Percentiles rank a stretch among this genome's conserved stretches.
Conservation (phyloP, 129 eudicot species). For the Centella asiatica region DNA sequence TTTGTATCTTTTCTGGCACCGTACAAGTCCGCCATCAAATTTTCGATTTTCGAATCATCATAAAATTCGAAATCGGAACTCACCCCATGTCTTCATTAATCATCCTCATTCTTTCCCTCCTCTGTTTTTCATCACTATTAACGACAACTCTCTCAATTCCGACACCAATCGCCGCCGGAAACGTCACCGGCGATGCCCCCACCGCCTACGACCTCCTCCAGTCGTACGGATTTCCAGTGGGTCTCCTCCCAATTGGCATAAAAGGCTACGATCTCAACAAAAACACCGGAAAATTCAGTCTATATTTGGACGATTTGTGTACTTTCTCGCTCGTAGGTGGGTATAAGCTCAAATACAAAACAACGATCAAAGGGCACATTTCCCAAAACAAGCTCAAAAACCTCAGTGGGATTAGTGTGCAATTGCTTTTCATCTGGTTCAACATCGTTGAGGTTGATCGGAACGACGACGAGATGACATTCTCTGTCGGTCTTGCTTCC, state of each 20-base stretch:
- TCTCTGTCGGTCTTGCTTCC: constrained; percentile 75
- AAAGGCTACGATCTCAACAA: constrained; percentile 52
- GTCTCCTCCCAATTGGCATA: constrained; percentile 66
- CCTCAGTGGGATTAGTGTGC: constrained; percentile 56
- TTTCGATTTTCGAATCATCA: background rate
- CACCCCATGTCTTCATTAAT: constrained; percentile 20
- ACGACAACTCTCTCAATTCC: constrained; percentile 6
- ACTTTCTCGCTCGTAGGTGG: constrained; percentile 59
- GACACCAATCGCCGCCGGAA: constrained; percentile 6
- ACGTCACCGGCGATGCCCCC: constrained; percentile 16
- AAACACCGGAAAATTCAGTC: constrained; percentile 59
- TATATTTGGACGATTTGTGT: constrained; percentile 46
- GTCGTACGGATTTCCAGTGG: constrained; percentile 60
- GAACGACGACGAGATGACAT: constrained; percentile 41
- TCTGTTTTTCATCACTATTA: constrained; percentile 10
- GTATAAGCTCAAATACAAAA: constrained; percentile 56
- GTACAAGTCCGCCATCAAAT: no score
- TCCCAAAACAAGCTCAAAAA: constrained; percentile 34
- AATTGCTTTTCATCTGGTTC: constrained; percentile 61
- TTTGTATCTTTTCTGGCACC: no score
- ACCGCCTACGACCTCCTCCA: constrained; percentile 50
- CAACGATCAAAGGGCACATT: constrained; percentile 46
- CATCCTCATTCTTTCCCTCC: constrained; percentile 23
- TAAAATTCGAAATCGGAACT: background rate
- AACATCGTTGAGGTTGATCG: constrained; percentile 59